Evolutionary conservation across 176 grass and related monocot species (phyloP).

Genomic region (Pontederia paniculata): DNA sequence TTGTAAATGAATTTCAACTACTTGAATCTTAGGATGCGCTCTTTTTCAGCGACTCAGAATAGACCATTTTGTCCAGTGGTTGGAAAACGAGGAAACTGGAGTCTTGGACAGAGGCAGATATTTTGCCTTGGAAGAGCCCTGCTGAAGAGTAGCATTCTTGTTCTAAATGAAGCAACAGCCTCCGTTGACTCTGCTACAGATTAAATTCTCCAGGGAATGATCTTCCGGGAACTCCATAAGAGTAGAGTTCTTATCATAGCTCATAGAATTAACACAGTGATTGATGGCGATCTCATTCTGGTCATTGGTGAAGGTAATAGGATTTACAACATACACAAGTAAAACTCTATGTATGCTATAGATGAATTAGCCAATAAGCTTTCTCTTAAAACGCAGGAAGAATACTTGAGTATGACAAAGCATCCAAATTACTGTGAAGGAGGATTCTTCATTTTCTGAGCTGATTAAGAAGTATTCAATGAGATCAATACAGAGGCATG

Average conservation of each 20-base stretch:
- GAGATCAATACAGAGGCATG: slow-evolving; percentile 19
- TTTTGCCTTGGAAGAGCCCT: slow-evolving; percentile 93
- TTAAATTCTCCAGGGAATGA: slow-evolving; percentile 54
- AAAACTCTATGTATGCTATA: too few species aligned
- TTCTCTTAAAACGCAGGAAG: slow-evolving; percentile 28
- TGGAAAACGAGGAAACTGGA: slow-evolving; percentile 93
- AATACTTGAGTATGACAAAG: slow-evolving; percentile 57
- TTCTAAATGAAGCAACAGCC: slow-evolving; percentile 85
- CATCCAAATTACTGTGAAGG: slow-evolving; percentile 55
- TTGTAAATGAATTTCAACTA: neutral
- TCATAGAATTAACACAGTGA: slow-evolving; percentile 89
- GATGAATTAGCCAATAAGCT: too few species aligned
- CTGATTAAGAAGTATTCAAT: slow-evolving; percentile 71
- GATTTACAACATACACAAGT: too few species aligned
- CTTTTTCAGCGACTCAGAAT: neutral
- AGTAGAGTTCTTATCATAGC: slow-evolving; percentile 70
- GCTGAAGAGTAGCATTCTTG: slow-evolving; percentile 69
- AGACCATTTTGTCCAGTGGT: slow-evolving; percentile 36
- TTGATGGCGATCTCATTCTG: slow-evolving; percentile 84
- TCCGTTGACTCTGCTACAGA: slow-evolving; percentile 81
- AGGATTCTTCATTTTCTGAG: slow-evolving; percentile 68
- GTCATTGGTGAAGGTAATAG: slow-evolving; percentile 73
- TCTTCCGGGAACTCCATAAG: slow-evolving; percentile 41
- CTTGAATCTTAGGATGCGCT: neutral
- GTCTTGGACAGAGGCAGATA: slow-evolving; percentile 70